Conservation (phyloP, 2,329 filamentous ascomycete genomes). For the Chaetomium olivaceum region DNA sequence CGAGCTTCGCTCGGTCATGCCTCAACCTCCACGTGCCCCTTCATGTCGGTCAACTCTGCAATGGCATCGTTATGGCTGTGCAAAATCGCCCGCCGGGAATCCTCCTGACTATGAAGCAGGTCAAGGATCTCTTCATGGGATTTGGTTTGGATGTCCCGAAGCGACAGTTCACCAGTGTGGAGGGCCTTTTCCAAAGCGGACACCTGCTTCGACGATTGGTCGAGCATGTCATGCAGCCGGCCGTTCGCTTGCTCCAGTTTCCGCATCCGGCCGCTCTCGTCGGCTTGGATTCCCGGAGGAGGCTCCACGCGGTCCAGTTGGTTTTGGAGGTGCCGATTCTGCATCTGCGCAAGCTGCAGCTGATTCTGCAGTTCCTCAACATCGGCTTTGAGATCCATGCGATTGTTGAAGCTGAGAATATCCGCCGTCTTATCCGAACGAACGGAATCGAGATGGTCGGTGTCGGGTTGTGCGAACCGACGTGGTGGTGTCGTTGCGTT, state of each 20-base stretch:
- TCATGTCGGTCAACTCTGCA: slow-evolving; percentile 81
- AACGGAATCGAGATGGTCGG: slow-evolving; percentile 62
- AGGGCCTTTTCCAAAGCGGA: slow-evolving; percentile 86
- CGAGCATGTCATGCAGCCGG: slow-evolving; percentile 88
- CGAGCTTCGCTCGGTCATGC: slow-evolving; percentile 73
- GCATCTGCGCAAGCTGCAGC: slow-evolving; percentile 90
- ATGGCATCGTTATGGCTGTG: slow-evolving; percentile 84
- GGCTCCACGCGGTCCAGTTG: slow-evolving; percentile 74
- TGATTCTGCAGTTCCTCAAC: slow-evolving; percentile 92
- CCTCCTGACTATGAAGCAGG: slow-evolving; percentile 88
- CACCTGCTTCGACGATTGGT: slow-evolving; percentile 90
- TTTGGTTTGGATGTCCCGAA: slow-evolving; percentile 88
- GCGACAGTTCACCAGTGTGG: slow-evolving; percentile 79
- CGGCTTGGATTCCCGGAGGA: slow-evolving; percentile 59
- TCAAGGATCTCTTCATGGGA: slow-evolving; percentile 94
- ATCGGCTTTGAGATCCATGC: slow-evolving; percentile 87
- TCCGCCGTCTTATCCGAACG: slow-evolving; percentile 85
- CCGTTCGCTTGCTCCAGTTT: slow-evolving; percentile 92
- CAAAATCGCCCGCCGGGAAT: slow-evolving; percentile 77
- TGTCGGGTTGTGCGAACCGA: slow-evolving; percentile 62
- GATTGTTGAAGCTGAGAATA: slow-evolving; percentile 78
- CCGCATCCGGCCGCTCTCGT: slow-evolving; percentile 80
- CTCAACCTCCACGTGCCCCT: slow-evolving; percentile 83
- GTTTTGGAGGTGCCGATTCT: slow-evolving; percentile 87
- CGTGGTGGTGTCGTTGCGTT: slow-evolving; percentile 77